Evolutionary conservation across 1,139 yeast genomes (phyloP).

Genomic region (Yamadazyma triangularis): DNA sequence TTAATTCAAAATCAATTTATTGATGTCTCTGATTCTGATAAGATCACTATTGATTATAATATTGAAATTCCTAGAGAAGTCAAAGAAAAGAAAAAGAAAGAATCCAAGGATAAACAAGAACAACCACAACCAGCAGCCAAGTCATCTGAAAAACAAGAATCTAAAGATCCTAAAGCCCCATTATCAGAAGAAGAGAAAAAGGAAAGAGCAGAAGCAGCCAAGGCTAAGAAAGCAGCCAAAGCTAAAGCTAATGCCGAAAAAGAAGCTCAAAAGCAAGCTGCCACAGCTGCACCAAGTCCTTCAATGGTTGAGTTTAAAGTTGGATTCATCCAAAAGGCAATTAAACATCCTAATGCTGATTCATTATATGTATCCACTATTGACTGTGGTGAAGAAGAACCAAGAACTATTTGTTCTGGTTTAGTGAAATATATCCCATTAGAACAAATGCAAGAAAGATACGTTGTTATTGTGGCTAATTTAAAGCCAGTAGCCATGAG

Average conservation of each 20-base stretch:
- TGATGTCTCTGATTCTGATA: slow-evolving; percentile 44
- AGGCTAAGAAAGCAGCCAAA: slow-evolving; percentile 74
- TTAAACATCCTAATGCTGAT: slow-evolving; percentile 98
- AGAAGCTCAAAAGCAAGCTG: slow-evolving; percentile 52
- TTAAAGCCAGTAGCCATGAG: slow-evolving; percentile 66
- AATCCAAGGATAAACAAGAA: slow-evolving; percentile 14
- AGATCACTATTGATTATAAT: slow-evolving; percentile 53
- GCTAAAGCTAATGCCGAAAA: slow-evolving; percentile 63
- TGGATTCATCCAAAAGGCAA: slow-evolving; percentile 94
- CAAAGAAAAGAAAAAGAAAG: slow-evolving; percentile 46
- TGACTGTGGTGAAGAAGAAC: slow-evolving; percentile 93
- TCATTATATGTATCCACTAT: slow-evolving; percentile 93
- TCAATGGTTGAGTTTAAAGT: slow-evolving; percentile 88
- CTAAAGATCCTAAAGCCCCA: slow-evolving; percentile 15
- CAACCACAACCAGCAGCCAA: too few relatives aligned
- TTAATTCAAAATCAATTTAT: slow-evolving; percentile 56
- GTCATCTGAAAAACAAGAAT: slow-evolving; percentile 22
- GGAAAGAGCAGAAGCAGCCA: slow-evolving; percentile 55
- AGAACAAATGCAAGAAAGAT: slow-evolving; percentile 43
- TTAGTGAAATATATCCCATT: slow-evolving; percentile 48
- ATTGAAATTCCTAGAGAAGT: slow-evolving; percentile 58
- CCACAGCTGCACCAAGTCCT: slow-evolving; percentile 65
- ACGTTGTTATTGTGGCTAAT: slow-evolving; percentile 54
- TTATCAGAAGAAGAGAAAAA: slow-evolving; percentile 58
- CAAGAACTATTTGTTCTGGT: slow-evolving; percentile 98